These are phyloP conservation scores for Suillus decipiens DNA, from an alignment of 768 basidiomycete genomes.

Conservation along the genomic window DNA sequence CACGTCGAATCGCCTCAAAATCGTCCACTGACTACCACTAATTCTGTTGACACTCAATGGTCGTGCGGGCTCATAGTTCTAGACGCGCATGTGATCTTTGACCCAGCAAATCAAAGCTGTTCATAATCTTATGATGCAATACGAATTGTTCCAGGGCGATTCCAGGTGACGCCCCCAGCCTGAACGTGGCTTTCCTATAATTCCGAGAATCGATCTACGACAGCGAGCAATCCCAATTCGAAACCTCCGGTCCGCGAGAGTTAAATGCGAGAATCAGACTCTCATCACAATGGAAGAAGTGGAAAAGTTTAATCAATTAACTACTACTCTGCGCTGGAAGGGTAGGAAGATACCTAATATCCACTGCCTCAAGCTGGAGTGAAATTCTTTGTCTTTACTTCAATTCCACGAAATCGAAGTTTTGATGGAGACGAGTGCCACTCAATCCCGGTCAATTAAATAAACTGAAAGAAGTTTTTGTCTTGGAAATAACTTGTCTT, in stretches of 20 bases:
- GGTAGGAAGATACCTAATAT: slow-evolving; percentile 10
- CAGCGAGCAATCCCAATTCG: slow-evolving; percentile 24
- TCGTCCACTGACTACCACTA: too few relatives aligned
- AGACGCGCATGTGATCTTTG: too few relatives aligned
- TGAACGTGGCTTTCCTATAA: too few relatives aligned
- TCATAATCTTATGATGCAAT: too few relatives aligned
- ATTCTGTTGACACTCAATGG: too few relatives aligned
- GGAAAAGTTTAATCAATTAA: too few relatives aligned
- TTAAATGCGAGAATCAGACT: neutral
- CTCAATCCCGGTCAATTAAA: slow-evolving; percentile 25
- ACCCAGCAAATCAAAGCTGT: too few relatives aligned
- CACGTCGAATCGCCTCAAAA: too few relatives aligned
- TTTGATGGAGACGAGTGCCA: slow-evolving; percentile 34
- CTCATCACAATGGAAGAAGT: neutral
- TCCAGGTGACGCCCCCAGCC: too few relatives aligned
- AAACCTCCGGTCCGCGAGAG: slow-evolving; percentile 21
- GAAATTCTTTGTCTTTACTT: slow-evolving; percentile 26
- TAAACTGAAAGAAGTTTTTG: slow-evolving; percentile 4
- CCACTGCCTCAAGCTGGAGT: slow-evolving; percentile 23
- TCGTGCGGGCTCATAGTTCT: too few relatives aligned
- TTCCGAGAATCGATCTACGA: slow-evolving; percentile 7
- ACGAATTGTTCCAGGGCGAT: too few relatives aligned
- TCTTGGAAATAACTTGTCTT: slow-evolving; percentile 8
- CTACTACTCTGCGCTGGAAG: neutral
- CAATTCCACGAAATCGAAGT: slow-evolving; percentile 30